phyloP scores from a whole-genome alignment of 1,284 basidiomycete species.

The Cryptococcus sp. region DNA sequence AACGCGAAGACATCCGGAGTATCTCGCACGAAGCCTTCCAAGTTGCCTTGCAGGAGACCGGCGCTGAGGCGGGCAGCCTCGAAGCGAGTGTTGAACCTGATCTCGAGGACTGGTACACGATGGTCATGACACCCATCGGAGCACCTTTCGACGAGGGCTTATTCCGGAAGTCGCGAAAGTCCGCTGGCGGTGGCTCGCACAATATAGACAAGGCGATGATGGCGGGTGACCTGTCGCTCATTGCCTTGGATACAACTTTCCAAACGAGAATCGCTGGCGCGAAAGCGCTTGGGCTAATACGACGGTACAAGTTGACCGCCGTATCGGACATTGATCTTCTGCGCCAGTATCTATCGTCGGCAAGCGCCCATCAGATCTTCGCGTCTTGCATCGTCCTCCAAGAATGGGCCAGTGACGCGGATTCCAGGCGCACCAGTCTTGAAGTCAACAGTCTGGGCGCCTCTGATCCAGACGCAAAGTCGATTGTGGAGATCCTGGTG shows the following conservation, averaged over 20 bases:
- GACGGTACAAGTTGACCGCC: constrained; percentile 14
- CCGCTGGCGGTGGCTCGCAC: constrained; percentile 57
- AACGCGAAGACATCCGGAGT: constrained; percentile 80
- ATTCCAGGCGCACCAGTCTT: constrained; percentile 10
- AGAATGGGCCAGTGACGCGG: constrained; percentile 72
- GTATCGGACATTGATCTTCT: constrained; percentile 63
- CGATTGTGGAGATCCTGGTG: constrained; percentile 68
- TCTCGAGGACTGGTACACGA: constrained; percentile 69
- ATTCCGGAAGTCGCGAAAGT: constrained; percentile 65
- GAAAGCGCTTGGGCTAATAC: constrained; percentile 66
- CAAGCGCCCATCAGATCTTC: constrained; percentile 89
- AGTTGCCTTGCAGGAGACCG: constrained; percentile 65
- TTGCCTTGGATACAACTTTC: constrained; percentile 76
- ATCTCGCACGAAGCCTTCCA: constrained; percentile 77
- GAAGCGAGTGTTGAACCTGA: constrained; percentile 29
- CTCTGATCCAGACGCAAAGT: constrained; percentile 63
- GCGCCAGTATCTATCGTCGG: constrained; percentile 75
- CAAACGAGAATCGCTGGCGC: constrained; percentile 81
- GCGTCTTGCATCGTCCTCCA: constrained; percentile 81
- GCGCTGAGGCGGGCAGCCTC: constrained; percentile 58
- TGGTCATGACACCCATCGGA: constrained; percentile 90
- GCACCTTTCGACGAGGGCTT: constrained; percentile 69
- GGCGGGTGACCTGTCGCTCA: constrained; percentile 82
- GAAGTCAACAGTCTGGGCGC: constrained; percentile 21
- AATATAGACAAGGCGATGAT: constrained; percentile 98